phyloP scores from a whole-genome alignment of 768 basidiomycete genomes.

The Tylopilus intermedius region DNA sequence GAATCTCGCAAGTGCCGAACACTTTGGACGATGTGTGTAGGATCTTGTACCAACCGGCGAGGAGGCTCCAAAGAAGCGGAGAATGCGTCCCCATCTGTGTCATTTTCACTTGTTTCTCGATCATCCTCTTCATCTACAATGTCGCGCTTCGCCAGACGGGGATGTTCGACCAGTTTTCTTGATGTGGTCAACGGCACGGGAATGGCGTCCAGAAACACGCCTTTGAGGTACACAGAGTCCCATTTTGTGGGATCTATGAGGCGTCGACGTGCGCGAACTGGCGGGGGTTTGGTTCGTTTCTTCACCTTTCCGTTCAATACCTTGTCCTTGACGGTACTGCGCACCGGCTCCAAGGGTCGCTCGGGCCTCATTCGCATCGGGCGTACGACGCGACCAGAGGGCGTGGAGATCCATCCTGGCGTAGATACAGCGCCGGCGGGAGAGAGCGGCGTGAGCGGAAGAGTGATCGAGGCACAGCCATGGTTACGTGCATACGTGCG shows the following conservation, averaged over 20 bases:
- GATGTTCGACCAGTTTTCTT: background rate
- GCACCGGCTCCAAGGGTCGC: constrained; percentile 44
- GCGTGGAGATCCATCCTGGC: constrained; percentile 68
- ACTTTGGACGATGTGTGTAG: background rate
- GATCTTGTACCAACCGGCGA: background rate
- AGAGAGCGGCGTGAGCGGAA: constrained; percentile 61
- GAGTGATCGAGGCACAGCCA: constrained; percentile 51
- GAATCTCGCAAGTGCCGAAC: background rate
- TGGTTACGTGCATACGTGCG: constrained; percentile 33
- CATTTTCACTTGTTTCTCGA: background rate
- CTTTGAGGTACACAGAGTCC: constrained; percentile 67
- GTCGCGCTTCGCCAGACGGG: background rate
- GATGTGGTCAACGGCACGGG: background rate
- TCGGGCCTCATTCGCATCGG: constrained; percentile 69
- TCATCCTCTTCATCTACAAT: background rate
- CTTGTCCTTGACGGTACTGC: background rate
- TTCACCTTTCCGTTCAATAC: constrained; percentile 33
- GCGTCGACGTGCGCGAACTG: constrained; percentile 51
- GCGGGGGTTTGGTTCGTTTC: constrained; percentile 46
- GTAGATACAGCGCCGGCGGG: constrained; percentile 49
- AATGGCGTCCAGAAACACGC: constrained; percentile 53
- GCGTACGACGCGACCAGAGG: constrained; percentile 58
- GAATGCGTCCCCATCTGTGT: background rate
- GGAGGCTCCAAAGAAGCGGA: background rate
- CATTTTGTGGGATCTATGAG: constrained; percentile 72